Conservation (phyloP, 2,329 filamentous ascomycete species). For the Claviceps arundinis region DNA sequence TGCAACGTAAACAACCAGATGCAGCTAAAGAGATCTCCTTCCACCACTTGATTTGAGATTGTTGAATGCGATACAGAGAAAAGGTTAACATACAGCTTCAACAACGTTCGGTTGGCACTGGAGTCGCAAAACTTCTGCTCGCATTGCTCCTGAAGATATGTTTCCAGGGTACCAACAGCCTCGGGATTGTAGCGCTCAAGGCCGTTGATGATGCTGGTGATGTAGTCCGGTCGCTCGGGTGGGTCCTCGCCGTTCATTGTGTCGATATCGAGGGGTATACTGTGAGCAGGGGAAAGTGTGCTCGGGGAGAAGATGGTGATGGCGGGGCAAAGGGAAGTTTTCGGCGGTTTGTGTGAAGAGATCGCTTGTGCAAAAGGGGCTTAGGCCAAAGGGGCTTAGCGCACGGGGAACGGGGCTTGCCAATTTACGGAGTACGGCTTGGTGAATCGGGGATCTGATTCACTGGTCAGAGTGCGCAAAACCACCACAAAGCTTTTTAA, state of each 20-base stretch:
- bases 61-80: neutral
- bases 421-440: conserved; percentile 4
- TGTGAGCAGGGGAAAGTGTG: conserved; percentile 8
- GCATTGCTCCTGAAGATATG: conserved; percentile 89
- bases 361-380: conserved; percentile 25
- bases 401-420: conserved; percentile 13
- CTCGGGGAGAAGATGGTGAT: conserved; percentile 21
- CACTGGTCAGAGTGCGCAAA: too few relatives aligned
- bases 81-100: conserved; percentile 78
- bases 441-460: too few relatives aligned
- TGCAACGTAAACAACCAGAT: neutral
- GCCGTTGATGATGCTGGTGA: conserved; percentile 87
- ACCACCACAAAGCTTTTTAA: too few relatives aligned
- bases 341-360: conserved; percentile 26
- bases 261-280: conserved; percentile 17
- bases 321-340: conserved; percentile 30
- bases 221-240: conserved; percentile 81
- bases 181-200: conserved; percentile 98
- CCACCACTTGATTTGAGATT: neutral
- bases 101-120: conserved; percentile 88
- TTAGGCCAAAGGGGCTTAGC: conserved; percentile 25
- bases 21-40: neutral
- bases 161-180: conserved; percentile 84
- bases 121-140: conserved; percentile 88
- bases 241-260: conserved; percentile 68